Base-by-base conservation (phyloP, 2,329 filamentous ascomycete genomes). In the Fusarium sp. region DNA sequence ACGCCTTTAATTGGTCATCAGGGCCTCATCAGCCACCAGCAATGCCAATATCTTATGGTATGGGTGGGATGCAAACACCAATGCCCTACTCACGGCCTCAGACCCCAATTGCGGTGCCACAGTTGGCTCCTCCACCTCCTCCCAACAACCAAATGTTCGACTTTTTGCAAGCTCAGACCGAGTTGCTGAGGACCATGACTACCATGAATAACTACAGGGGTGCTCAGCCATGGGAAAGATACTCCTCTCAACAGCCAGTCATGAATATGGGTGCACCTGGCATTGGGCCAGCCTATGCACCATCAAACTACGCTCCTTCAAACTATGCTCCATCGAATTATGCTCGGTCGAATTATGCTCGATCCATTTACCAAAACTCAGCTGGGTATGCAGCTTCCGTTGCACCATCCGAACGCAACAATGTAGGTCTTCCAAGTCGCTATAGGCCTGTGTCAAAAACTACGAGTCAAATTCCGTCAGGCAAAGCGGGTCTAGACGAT, bases 351-450 rank as follows among this genome's bases (percentile, higher is more conserved):
- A 56, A 51, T 6, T 63, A 63, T 6, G 49, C 58, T n/a, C 35
- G 39, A 35, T 63, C 66, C 23, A 29, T 42, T 7, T 47, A 59
- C 14, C 51, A 57, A 21, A 29, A 25, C 3, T n/a, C 42, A 6
- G 29, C 23, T 13, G 37, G 33, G 21, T 67, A 67, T 18, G 58
- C 61, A 5, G 9, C 36, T 4, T 69, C 66, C 7, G 54, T 67
- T 7, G 52, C 66, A 7, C 66, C 66, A 4, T 59, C 66, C 4
- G 66, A 69, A 33, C 56, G 66, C 3, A 69, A 61, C 20, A 69
- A 43, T 1, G n/a, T 69, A 2, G 66, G 66, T 15, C 45, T 69
- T 11, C 66, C 66, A 5, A 69, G 66, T 15, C 61, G 66, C 1
- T 69, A 69, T 31, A 54, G 66, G 10, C 31, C 66, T 6, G 66